Conservation (phyloP, 2,329 filamentous ascomycete genomes). For the Epichloe gansuensis region DNA sequence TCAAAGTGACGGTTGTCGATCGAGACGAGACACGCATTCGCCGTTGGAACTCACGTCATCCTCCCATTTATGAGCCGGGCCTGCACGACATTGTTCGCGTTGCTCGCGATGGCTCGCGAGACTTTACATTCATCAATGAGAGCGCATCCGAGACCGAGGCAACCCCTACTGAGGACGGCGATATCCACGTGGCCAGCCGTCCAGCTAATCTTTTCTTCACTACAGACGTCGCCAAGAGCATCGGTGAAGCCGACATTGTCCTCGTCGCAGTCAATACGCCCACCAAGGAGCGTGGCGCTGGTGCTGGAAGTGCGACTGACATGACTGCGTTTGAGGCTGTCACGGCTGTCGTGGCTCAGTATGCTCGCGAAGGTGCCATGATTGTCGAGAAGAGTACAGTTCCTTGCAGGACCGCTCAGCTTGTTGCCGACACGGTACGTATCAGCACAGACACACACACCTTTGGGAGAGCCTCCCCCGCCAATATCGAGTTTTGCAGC, state of each 20-base stretch:
- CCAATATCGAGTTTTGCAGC: no score
- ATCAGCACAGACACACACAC: not conserved
- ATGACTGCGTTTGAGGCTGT: conserved; percentile 61
- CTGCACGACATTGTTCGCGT: conserved; percentile 54
- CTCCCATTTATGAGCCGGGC: conserved; percentile 66
- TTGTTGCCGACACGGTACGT: conserved; percentile 53
- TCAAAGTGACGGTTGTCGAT: conserved; percentile 65
- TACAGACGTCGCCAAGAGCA: conserved; percentile 47
- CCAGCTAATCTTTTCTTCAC: conserved; percentile 61
- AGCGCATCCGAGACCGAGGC: conserved; percentile 18
- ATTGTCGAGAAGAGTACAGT: conserved; percentile 77
- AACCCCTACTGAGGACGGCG: conserved; percentile 18
- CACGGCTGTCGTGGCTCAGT: conserved; percentile 50
- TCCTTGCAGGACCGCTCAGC: conserved; percentile 59
- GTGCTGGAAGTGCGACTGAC: conserved; percentile 59
- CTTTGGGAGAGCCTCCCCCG: no score
- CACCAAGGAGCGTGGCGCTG: conserved; percentile 57
- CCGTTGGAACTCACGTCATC: conserved; percentile 59
- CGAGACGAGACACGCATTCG: conserved; percentile 50
- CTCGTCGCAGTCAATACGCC: conserved; percentile 70
- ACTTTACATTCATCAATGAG: conserved; percentile 28
- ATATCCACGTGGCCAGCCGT: conserved; percentile 29
- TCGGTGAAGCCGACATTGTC: conserved; percentile 57
- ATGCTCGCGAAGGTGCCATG: conserved; percentile 54
- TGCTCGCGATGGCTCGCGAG: conserved; percentile 44